Percentiles rank a stretch among this genome's conserved stretches.
Evolutionary conservation across 768 basidiomycete species (phyloP).

Genomic region (Leccinum boreale): DNA sequence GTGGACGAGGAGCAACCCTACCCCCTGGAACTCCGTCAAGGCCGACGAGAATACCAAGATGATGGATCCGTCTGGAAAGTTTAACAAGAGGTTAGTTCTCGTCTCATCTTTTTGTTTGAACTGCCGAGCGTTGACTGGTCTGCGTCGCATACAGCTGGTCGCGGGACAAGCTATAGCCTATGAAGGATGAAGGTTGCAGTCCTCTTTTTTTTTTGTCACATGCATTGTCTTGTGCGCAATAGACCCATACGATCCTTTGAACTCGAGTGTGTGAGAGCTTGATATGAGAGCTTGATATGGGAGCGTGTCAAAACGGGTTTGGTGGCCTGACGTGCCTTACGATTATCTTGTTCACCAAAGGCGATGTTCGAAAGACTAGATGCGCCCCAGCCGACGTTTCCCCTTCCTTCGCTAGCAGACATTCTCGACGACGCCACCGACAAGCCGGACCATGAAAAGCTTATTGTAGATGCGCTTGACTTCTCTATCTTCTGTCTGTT

Average conservation of each 20-base stretch:
- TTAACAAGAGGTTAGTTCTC: slow-evolving; percentile 54
- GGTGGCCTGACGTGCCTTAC: background rate
- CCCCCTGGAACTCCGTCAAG: slow-evolving; percentile 84
- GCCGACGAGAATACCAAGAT: slow-evolving; percentile 74
- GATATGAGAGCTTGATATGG: background rate
- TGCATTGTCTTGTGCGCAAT: slow-evolving; percentile 12
- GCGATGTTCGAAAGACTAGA: slow-evolving; percentile 43
- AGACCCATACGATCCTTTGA: slow-evolving; percentile 13
- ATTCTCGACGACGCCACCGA: slow-evolving; percentile 44
- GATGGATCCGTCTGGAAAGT: slow-evolving; percentile 65
- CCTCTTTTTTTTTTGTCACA: slow-evolving; percentile 1
- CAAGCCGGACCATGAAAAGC: slow-evolving; percentile 31
- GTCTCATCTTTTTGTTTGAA: background rate
- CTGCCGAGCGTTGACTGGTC: slow-evolving; percentile 1
- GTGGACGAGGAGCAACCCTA: slow-evolving; percentile 72
- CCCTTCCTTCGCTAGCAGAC: slow-evolving; percentile 36
- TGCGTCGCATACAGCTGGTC: slow-evolving; percentile 52
- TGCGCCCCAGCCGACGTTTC: slow-evolving; percentile 38
- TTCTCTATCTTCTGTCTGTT: background rate
- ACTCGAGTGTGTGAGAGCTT: background rate
- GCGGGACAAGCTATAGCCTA: slow-evolving; percentile 66
- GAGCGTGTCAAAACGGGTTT: background rate
- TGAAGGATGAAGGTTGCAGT: background rate
- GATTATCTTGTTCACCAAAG: background rate
- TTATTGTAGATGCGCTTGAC: slow-evolving; percentile 31